Base-by-base conservation (phyloP, 257 asterid species). In the Primulina eburnea region DNA sequence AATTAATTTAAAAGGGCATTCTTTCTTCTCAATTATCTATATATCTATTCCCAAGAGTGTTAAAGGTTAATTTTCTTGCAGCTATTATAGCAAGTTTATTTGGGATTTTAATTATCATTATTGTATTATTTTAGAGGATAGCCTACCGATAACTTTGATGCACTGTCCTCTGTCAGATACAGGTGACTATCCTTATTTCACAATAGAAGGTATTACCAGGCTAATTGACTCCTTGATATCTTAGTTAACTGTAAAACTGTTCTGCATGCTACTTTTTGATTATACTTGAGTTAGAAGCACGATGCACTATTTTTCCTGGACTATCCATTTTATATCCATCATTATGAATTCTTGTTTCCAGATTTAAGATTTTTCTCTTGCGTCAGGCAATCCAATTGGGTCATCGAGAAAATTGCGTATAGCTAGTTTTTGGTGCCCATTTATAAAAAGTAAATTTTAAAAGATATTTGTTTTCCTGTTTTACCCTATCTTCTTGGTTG, bases 101-200 rank as follows among this genome's bases (percentile, higher is more conserved):
- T 64, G 75, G 59, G 53, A 64, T 67, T 72, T 64, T 37, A 28
- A 47, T 73, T 26, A 59, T 18, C 72, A 32, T 62, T 43, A 29
- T 62, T 28, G 35, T 72, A 35, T 66, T 76, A 62, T 62, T n/a
- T 72, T 75, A 69, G 67, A 77, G 72, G 64, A 57, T 37, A 67
- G 43, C 29, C 16, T 60, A n/a, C 57, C 56, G 55, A 43, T 53
- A 71, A 63, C 65, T 20, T 62, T 20, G 40, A 33, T 18, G n/a
- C 18, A 52, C 64, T 21, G 30, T 35, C 40, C 26, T 24, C 26
- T 24, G 6, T 35, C 40, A 18, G 62, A 71, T 50, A 50, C 61
- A 60, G 70, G 63, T 33, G 61, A 58, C 29, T 62, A 56, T 71
- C 64, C 69, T 77, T 77, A 38, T 56, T 43, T 72, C 73, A 57